Evolutionary conservation across 192 early-diverging fungal genomes (phyloP), one percentile per base, ranked within the genome.

Genomic region (Coemansia sp.): DNA sequence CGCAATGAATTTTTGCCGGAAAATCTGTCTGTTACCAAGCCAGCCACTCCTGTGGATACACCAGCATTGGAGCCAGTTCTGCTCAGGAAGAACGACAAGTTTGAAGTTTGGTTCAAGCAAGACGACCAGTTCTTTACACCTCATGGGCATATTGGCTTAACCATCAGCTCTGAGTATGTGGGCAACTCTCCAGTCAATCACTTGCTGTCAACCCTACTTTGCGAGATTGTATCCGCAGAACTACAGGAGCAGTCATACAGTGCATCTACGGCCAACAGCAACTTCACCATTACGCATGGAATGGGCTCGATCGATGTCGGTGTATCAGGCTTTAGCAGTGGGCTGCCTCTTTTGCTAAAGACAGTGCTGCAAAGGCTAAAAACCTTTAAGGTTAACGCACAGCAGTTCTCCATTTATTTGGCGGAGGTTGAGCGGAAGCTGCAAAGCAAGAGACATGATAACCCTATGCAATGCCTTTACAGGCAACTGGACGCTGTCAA

Each of bases 71-170:
- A 65, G 40, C 78, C 71, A 24, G 38, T 43, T 27, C 65, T 75
- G 29, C 44, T 80, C 20, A 44, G 42, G 29, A 51, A 34, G 36
- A 72, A 36, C 0, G 67, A 80, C 38, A 54, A 15, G 13, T 29
- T 60, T 36, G 88, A 94, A 10, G 64, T 96, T 65, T 98, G 97
- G 97, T 89, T 94, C 72, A 96, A 96, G 76, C 90, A 92, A 66
- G 96, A 97, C 75, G 91, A 95, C 69, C 92, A 85, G 1, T 98
- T 95, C 66, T 91, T 88, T 86, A 86, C 92, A 6, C 97, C 97
- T 31, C 92, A 92, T 66, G 93, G 91, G 16, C 87, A 87, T 59
- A 83, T 93, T 42, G 87, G 85, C 71, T 86, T 96, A 42, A 72
- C 81, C 52, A 88, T 89, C 4, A 60, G 33, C 31, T 60, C 57